Percentiles rank a stretch among this genome's conserved stretches.
Conservation (phyloP, 2,329 filamentous ascomycete species). For the Xylaria sp. region DNA sequence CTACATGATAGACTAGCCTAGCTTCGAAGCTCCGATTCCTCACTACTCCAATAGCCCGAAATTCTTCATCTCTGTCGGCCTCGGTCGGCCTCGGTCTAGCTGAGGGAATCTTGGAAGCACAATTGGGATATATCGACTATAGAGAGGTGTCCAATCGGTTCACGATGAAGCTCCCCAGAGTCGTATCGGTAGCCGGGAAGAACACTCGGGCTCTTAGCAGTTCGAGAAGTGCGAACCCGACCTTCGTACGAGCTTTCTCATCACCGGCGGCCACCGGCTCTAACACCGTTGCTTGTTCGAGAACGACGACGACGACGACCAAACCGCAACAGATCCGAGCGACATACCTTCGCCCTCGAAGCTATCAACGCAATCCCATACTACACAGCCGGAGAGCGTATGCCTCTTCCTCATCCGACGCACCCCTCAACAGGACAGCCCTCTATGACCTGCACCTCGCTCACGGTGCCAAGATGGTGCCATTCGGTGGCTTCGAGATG, state of each 20-base stretch:
- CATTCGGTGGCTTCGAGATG: conserved; percentile 95
- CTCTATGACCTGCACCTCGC: conserved; percentile 82
- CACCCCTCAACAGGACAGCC: conserved; percentile 69
- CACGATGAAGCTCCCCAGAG: conserved; percentile 44
- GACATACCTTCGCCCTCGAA: conserved; percentile 14
- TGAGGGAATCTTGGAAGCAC: conserved; percentile 6
- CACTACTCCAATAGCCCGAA: not conserved
- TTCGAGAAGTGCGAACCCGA: conserved; percentile 20
- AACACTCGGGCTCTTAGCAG: conserved; percentile 38
- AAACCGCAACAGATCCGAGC: conserved; percentile 19
- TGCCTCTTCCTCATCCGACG: conserved; percentile 38
- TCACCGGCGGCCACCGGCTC: conserved; percentile 10
- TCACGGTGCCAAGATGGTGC: conserved; percentile 91
- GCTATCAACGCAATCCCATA: conserved; percentile 15
- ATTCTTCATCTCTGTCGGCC: conserved; percentile 1
- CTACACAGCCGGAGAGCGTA: conserved; percentile 39
- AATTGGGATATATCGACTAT: not conserved
- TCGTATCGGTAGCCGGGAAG: conserved; percentile 39
- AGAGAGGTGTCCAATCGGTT: conserved; percentile 27
- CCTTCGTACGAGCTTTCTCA: conserved; percentile 32
- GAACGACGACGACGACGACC: conserved; percentile 12
- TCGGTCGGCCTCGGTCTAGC: not conserved
- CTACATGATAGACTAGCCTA: conserved; percentile 2
- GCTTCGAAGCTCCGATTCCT: conserved; percentile 3
- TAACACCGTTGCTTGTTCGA: conserved; percentile 5